Conservation (phyloP, 495 filamentous ascomycete species). For the Penicillium pulvis region DNA sequence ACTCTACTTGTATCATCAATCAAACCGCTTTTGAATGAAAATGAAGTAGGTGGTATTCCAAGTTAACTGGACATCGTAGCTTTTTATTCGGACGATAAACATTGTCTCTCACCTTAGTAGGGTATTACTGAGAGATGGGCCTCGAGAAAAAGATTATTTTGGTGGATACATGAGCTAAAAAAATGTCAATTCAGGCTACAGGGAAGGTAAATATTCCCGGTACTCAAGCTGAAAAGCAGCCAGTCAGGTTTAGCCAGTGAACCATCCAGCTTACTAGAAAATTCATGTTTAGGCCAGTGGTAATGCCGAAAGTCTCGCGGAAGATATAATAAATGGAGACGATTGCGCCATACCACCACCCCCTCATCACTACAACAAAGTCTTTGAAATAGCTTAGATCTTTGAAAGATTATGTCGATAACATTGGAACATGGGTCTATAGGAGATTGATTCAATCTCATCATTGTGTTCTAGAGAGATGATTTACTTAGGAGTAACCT, state of each 20-base stretch:
- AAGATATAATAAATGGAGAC: constrained; percentile 11
- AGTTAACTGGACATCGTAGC: neutral
- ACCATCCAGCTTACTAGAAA: neutral
- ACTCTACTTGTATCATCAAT: neutral
- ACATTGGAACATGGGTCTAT: neutral
- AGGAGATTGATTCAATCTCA: neutral
- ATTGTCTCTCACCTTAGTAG: no score
- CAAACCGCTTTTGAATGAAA: neutral
- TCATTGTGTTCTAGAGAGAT: neutral
- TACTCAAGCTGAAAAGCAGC: neutral
- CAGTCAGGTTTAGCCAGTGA: neutral
- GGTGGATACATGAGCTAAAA: neutral
- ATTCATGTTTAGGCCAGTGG: neutral
- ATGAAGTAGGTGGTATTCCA: no score
- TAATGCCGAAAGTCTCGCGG: constrained; percentile 2
- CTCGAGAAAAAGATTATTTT: neutral
- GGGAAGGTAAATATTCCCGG: neutral
- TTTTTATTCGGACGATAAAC: no score
- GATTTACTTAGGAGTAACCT: neutral
- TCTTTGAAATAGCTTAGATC: neutral
- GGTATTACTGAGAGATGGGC: neutral
- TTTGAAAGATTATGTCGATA: neutral
- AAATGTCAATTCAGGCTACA: neutral
- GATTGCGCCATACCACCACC: constrained; percentile 10
- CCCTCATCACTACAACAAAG: neutral